Evolutionary conservation across 441 rosid species (phyloP).

Genomic region (Breynia disticha): DNA sequence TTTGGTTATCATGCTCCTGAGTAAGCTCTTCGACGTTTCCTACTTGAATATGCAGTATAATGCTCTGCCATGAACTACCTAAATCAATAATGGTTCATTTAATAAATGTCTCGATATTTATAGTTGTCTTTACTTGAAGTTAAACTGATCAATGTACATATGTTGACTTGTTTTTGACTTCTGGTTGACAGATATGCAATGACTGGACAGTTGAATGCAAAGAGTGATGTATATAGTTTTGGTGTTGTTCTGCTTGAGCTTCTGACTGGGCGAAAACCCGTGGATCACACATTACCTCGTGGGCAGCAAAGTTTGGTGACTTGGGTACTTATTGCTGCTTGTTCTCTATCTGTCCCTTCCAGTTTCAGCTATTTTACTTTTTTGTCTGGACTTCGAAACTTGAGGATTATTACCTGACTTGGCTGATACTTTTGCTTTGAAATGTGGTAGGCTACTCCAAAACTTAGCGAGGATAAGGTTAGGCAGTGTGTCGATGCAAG

Average conservation of each 20-base stretch:
- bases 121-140: too few relatives aligned
- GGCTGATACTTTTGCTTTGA: slow-evolving; percentile 10
- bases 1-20: slow-evolving; percentile 99
- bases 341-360: slow-evolving; percentile 5
- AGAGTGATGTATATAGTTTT: slow-evolving; percentile 95
- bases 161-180: not conserved
- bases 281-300: slow-evolving; percentile 97
- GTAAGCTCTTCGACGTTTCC: slow-evolving; percentile 35
- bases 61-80: not conserved
- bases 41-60: not conserved
- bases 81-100: too few relatives aligned
- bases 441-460: slow-evolving; percentile 74
- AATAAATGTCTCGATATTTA: too few relatives aligned
- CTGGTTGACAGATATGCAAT: slow-evolving; percentile 68
- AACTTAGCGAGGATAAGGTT: slow-evolving; percentile 93
- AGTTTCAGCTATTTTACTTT: not conserved
- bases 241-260: slow-evolving; percentile 96
- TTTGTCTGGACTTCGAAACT: not conserved
- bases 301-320: slow-evolving; percentile 98
- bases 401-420: not conserved
- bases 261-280: slow-evolving; percentile 92
- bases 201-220: slow-evolving; percentile 94
- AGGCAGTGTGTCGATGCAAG: slow-evolving; percentile 91
- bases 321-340: slow-evolving; percentile 45
- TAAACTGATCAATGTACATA: slow-evolving; percentile 7